phyloP scores from a whole-genome alignment of 306 rosid genomes.

The Bauhinia variegata region DNA sequence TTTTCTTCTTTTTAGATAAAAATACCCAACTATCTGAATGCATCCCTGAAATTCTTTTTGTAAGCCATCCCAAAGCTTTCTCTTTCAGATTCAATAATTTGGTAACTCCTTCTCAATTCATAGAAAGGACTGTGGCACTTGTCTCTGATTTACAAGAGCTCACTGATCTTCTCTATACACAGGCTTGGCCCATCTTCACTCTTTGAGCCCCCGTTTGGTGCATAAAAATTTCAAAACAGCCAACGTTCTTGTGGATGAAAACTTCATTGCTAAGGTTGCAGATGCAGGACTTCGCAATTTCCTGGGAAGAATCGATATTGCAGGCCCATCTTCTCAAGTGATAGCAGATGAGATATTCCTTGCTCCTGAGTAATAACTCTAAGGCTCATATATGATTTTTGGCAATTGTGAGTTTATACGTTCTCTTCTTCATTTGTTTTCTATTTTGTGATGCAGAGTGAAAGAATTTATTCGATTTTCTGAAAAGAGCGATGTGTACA shows the following conservation, averaged over 20 bases:
- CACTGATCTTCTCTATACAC: conserved; percentile 38
- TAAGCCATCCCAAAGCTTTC: conserved; percentile 44
- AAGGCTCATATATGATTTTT: conserved; percentile 24
- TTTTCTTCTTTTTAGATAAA: conserved; percentile 71
- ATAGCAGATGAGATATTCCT: conserved; percentile 72
- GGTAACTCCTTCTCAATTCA: conserved; percentile 24
- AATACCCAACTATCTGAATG: conserved; percentile 50
- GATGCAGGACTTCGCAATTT: conserved; percentile 84
- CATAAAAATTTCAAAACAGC: conserved; percentile 88
- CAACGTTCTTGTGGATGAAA: conserved; percentile 90
- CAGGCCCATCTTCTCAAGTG: conserved; percentile 78
- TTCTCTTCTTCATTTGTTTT: conserved; percentile 22
- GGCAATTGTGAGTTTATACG: conserved; percentile 14
- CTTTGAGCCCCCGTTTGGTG: conserved; percentile 80
- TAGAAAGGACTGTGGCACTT: conserved; percentile 33
- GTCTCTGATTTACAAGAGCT: conserved; percentile 36
- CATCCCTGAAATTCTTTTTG: conserved; percentile 53
- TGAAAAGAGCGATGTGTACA: conserved; percentile 85
- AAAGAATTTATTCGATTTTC: conserved; percentile 84
- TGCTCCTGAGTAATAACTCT: conserved; percentile 71
- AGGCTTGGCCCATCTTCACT: conserved; percentile 89
- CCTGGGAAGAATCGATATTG: conserved; percentile 64
- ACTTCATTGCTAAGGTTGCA: conserved; percentile 84
- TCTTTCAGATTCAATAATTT: conserved; percentile 18
- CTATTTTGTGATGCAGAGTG: conserved; percentile 62